Evolutionary conservation across 352 stramenopile species (phyloP).

Genomic region (Pythium insidiosum): DNA sequence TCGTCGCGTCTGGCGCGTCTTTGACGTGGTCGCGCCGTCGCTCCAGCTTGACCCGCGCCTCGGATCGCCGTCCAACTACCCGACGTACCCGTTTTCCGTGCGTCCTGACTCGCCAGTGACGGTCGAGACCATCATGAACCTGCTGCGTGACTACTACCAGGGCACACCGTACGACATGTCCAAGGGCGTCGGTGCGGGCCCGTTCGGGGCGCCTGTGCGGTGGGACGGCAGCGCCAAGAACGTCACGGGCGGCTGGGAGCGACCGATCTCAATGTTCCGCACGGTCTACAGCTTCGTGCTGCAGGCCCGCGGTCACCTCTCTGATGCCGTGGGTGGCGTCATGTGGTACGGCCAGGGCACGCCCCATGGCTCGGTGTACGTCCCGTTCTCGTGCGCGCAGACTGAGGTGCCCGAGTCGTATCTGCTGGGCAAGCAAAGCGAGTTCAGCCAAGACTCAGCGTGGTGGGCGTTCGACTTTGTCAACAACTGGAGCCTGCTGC

Average conservation of each 20-base stretch:
- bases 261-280: constrained; percentile 84
- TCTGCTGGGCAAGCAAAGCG: constrained; percentile 39
- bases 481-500: constrained; percentile 64
- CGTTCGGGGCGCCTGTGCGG: constrained; percentile 82
- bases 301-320: constrained; percentile 21
- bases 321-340: constrained; percentile 27
- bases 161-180: constrained; percentile 74
- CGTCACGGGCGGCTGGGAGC: constrained; percentile 58
- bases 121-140: constrained; percentile 48
- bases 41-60: constrained; percentile 35
- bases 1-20: constrained; percentile 76
- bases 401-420: constrained; percentile 32
- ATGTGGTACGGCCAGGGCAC: constrained; percentile 47
- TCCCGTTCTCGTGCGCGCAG: constrained; percentile 43
- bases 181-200: constrained; percentile 61
- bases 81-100: constrained; percentile 68
- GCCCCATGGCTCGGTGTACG: constrained; percentile 42
- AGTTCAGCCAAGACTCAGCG: constrained; percentile 35
- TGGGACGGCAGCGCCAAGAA: constrained; percentile 43
- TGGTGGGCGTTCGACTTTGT: constrained; percentile 76
- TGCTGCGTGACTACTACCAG: constrained; percentile 84
- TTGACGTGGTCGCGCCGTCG: constrained; percentile 49
- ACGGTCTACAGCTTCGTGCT: constrained; percentile 71
- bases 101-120: constrained; percentile 40
- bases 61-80: constrained; percentile 25